Evolutionary conservation across 352 stramenopile species (phyloP).

Genomic region (Pythium guiyangense): DNA sequence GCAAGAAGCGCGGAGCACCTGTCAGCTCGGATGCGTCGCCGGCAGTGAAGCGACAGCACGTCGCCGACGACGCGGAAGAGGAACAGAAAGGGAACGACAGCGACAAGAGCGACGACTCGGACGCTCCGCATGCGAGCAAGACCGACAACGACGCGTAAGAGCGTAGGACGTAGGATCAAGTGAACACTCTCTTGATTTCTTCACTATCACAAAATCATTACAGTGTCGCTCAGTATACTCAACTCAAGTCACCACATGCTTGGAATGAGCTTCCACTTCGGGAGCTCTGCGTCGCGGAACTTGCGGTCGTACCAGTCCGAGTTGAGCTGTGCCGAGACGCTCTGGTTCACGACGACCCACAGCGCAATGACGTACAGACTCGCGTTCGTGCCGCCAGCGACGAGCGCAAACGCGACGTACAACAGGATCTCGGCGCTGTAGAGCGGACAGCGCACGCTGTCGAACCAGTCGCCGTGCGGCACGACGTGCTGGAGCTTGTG

Average conservation of each 20-base stretch:
- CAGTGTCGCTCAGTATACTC: too few species aligned
- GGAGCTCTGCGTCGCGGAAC: slow-evolving; percentile 37
- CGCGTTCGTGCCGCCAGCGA: slow-evolving; percentile 27
- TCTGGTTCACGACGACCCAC: slow-evolving; percentile 68
- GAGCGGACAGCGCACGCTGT: slow-evolving; percentile 53
- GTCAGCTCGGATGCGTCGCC: too few species aligned
- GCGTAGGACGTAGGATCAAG: too few species aligned
- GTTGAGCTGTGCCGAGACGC: slow-evolving; percentile 42
- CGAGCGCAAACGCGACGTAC: slow-evolving; percentile 44
- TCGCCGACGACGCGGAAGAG: too few species aligned
- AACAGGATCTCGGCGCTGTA: slow-evolving; percentile 65
- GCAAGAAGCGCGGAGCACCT: slow-evolving; percentile 24
- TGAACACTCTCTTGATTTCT: too few species aligned
- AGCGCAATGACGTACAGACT: slow-evolving; percentile 43
- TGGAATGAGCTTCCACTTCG: slow-evolving; percentile 32
- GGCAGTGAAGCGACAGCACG: too few species aligned
- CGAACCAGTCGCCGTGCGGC: slow-evolving; percentile 60
- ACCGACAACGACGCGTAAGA: too few species aligned
- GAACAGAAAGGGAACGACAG: too few species aligned
- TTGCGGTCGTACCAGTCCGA: slow-evolving; percentile 57
- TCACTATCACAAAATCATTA: too few species aligned
- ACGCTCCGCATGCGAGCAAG: too few species aligned
- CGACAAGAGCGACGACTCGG: too few species aligned
- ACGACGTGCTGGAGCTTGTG: slow-evolving; percentile 48
- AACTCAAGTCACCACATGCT: slow-evolving; percentile 21